Base-by-base conservation (phyloP, 202 grass and related monocot species). In the Elaeis oleifera region DNA sequence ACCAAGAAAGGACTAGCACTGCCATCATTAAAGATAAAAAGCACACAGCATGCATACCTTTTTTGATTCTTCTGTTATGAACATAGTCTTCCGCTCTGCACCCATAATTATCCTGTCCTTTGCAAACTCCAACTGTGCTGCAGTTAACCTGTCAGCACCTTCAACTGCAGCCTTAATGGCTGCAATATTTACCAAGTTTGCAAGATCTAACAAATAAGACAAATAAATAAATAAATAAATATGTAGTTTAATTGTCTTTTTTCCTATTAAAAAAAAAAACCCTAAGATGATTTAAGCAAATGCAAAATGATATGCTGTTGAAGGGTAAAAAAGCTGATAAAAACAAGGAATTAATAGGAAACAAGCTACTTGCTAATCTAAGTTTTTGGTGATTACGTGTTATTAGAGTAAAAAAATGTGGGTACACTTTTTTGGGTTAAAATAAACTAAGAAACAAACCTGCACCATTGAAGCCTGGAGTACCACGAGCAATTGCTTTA, bases 51-150 rank as follows among this genome's bases (percentile, higher is more conserved):
- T 49, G 3, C 59, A 74, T 81, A 54, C 94, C 85, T 99, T 99
- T 68, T 76, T 99, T 0, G 94, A 99, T 74, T 94, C 88, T 57
- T 94, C 80, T 59, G 94, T 84, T 64, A 99, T 71, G 60, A 84
- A 99, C 94, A 99, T 89, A 70, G 88, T 78, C 80, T 87, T 99
- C 75, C 94, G 83, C 69, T 99, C 88, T 61, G 88, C 94, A 72
- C 94, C 94, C 94, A 89, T 99, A 51, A 99, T 80, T 70, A 99
- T 94, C 74, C 94, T 81, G 72, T 99, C 94, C 78, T 99, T 99
- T 3, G 94, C 94, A 60, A 89, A 99, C 60, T 99, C 94, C 78
- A 94, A 82, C 31, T 99, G 88, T 59, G 59, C 60, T 67, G 80
- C 62, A 22, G 24, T 74, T 80, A 99, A 58, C 60, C 80, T 99